phyloP scores from a whole-genome alignment of 108 stramenopile species.

The Mediolabrus comicus region DNA sequence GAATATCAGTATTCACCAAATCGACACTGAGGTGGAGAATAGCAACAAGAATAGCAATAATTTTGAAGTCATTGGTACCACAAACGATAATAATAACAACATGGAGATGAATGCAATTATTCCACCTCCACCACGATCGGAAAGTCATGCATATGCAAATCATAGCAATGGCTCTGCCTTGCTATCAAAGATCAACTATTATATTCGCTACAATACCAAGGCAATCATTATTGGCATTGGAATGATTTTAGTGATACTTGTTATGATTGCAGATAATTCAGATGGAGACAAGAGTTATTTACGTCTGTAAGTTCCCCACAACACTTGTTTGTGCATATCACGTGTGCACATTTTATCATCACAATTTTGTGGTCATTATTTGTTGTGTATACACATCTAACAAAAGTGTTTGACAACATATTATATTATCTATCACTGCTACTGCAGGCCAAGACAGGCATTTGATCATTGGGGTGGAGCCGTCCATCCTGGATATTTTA shows the following conservation, averaged over 20 bases:
- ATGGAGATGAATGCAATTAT: neutral
- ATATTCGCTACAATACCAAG: constrained; percentile 37
- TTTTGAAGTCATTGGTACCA: no score
- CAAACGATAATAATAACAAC: neutral
- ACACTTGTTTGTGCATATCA: no score
- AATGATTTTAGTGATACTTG: constrained; percentile 20
- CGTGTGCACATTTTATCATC: no score
- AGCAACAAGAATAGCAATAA: constrained; percentile 2
- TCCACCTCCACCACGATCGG: constrained; percentile 40
- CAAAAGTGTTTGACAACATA: neutral
- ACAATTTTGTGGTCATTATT: no score
- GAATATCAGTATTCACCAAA: neutral
- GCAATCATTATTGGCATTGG: constrained; percentile 21
- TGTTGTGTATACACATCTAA: neutral
- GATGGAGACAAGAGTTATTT: neutral
- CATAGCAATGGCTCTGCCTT: constrained; percentile 5
- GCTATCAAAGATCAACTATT: constrained; percentile 25
- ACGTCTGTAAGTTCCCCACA: constrained; percentile 1
- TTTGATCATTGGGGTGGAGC: constrained; percentile 70
- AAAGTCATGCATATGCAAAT: constrained; percentile 65
- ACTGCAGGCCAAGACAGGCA: constrained; percentile 4
- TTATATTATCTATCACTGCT: neutral
- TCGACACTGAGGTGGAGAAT: constrained; percentile 10
- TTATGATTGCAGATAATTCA: constrained; percentile 16
- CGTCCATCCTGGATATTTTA: constrained; percentile 73